Evolutionary conservation across 257 asterid species (phyloP), one percentile per base, ranked within the genome.

Genomic region (Gentiana macrophylla): DNA sequence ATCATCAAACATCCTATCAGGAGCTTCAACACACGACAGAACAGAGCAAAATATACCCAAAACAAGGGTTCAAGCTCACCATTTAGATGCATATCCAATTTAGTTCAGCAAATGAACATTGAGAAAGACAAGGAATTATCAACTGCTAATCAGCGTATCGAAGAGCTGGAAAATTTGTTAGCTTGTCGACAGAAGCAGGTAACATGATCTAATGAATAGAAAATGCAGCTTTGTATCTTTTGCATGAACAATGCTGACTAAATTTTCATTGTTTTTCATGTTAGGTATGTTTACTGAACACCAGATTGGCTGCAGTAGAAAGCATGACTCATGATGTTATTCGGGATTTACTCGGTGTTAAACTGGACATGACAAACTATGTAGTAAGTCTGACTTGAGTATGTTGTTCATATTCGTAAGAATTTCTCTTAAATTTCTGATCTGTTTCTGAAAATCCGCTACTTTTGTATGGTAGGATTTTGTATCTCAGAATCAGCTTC

Each of bases 261-360:
- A 24, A 24, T 24, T 24, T 24, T 24, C 24, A 24, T 24, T 24
- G 24, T 24, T 24, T 24, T 24, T 24, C 66, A 53, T 51, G 59
- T 69, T 80, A 89, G 97, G 84, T 85, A 61, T 83, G 92, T 67
- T 61, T 80, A 64, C 75, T 89, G 72, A 85, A 79, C 41, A 70
- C 91, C 37, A 83, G 87, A 76, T 77, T 89, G 70, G 95, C 95
- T 50, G 70, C 86, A 53, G 74, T 89, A 37, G 97, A 89, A 74
- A 89, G 77, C 80, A 89, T 89, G 97, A 89, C 97, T 47, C 97
- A 89, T 62, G 97, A 89, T 73, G 94, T 85, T 64, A 89, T 89
- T 62, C 86, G 95, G 63, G 97, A 89, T 74, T 80, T 89, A 77
- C 94, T 89, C 56, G 84, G 97, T 58, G 94, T 89, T 69, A 85